These are phyloP conservation scores for Populus hybrid DNA, from an alignment of 441 rosid species.

Conservation along the genomic window DNA sequence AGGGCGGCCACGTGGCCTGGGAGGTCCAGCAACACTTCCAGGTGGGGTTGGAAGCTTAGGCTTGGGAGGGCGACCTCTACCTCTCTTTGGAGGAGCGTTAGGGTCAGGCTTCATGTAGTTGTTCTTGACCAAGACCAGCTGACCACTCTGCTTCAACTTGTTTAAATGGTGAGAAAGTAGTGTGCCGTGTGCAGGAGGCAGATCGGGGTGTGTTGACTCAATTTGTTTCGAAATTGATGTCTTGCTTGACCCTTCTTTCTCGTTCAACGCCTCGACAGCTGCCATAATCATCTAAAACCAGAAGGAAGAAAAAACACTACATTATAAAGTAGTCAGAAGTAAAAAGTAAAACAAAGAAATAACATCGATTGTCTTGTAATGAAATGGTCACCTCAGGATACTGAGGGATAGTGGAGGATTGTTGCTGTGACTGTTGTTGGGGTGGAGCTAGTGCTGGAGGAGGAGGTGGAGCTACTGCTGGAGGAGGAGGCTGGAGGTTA, in stretches of 20 bases:
- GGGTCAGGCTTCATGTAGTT: conserved; percentile 68
- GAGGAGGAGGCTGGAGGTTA: not conserved
- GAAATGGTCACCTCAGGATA: conserved; percentile 34
- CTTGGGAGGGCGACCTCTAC: conserved; percentile 87
- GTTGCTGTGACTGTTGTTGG: conserved; percentile 7
- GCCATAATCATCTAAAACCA: conserved; percentile 57
- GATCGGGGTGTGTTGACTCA: conserved; percentile 44
- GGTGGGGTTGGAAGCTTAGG: conserved; percentile 36
- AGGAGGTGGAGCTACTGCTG: not conserved
- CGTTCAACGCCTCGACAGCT: conserved; percentile 60
- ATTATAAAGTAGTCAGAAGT: not conserved
- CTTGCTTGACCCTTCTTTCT: conserved; percentile 48
- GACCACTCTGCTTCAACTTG: conserved; percentile 57
- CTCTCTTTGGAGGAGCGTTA: conserved; percentile 61
- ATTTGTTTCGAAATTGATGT: conserved; percentile 54
- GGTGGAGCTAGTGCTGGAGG: conserved; percentile 10
- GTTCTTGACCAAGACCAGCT: conserved; percentile 54
- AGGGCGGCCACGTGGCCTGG: conserved; percentile 74
- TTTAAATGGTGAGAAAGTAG: conserved; percentile 58
- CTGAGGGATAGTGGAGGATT: conserved; percentile 23
- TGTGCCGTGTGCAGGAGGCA: conserved; percentile 57
- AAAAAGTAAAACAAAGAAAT: not conserved
- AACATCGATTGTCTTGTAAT: not conserved
- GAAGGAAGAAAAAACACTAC: too few species aligned
- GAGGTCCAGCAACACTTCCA: conserved; percentile 30